Conservation (phyloP, 352 stramenopile species). For the Phytophthora europaea region DNA sequence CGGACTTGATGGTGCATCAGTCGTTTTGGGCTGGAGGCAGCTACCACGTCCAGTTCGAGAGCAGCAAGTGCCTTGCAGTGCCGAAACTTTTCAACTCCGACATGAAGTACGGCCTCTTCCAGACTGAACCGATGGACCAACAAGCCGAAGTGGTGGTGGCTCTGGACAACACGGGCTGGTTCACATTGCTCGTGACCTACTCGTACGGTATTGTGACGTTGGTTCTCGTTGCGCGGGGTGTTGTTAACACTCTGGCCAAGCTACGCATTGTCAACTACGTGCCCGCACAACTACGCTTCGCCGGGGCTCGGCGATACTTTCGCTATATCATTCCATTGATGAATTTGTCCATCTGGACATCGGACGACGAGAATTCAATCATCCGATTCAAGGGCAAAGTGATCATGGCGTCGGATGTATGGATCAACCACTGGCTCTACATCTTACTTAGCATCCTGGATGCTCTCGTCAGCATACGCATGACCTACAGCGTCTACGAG, state of each 20-base stretch:
- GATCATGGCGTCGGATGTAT: conserved; percentile 67
- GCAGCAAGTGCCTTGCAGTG: conserved; percentile 57
- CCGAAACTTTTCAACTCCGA: conserved; percentile 51
- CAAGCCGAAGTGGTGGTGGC: conserved; percentile 54
- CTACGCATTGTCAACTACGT: conserved; percentile 54
- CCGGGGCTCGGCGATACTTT: conserved; percentile 34
- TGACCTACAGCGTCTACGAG: conserved; percentile 57
- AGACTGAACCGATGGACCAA: conserved; percentile 50
- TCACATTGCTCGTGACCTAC: conserved; percentile 45
- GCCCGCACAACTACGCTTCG: conserved; percentile 48
- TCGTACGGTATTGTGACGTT: conserved; percentile 63
- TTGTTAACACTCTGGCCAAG: conserved; percentile 59
- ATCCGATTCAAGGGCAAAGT: conserved; percentile 64
- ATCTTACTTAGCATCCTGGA: conserved; percentile 68
- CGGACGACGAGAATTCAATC: conserved; percentile 47
- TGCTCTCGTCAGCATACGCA: conserved; percentile 48
- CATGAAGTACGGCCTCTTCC: conserved; percentile 59
- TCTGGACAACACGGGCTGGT: conserved; percentile 54
- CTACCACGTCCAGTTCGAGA: conserved; percentile 67
- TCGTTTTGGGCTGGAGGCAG: conserved; percentile 63
- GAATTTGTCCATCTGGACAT: conserved; percentile 41
- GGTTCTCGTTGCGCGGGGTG: conserved; percentile 55
- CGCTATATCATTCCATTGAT: conserved; percentile 63
- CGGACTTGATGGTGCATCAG: conserved; percentile 69
- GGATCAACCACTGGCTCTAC: conserved; percentile 83